phyloP scores from a whole-genome alignment of 2,329 filamentous ascomycete genomes.

The Fusarium staphyleae region DNA sequence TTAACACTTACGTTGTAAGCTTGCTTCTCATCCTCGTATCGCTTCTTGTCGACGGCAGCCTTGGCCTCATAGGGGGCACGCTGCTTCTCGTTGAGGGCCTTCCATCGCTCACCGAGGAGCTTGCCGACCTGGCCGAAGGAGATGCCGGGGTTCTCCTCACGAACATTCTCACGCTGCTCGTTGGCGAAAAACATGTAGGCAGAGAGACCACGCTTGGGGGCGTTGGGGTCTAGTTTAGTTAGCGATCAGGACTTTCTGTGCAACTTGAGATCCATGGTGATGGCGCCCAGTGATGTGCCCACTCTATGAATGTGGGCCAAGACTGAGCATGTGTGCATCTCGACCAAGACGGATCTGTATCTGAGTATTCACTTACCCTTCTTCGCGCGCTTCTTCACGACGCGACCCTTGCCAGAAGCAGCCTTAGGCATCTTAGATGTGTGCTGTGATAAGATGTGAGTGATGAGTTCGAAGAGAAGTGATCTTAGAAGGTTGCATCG shows the following conservation, averaged over 20 bases:
- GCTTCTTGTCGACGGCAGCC: constrained; percentile 97
- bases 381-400: constrained; percentile 63
- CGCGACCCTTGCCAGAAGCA: constrained; percentile 57
- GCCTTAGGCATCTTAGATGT: constrained; percentile 65
- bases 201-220: constrained; percentile 98
- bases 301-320: background rate
- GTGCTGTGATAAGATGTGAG: constrained; percentile 43
- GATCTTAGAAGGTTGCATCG: too few relatives aligned
- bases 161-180: constrained; percentile 97
- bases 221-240: constrained; percentile 79
- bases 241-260: background rate
- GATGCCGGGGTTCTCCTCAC: constrained; percentile 97
- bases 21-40: constrained; percentile 97
- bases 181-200: constrained; percentile 99
- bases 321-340: background rate
- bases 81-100: constrained; percentile 92
- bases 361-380: constrained; percentile 58
- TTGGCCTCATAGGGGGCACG: constrained; percentile 94
- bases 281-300: background rate
- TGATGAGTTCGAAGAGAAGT: background rate
- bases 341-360: background rate
- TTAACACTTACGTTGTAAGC: constrained; percentile 78
- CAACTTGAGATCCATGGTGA: background rate
- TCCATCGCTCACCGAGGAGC: constrained; percentile 98
- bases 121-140: constrained; percentile 99